Conservation (phyloP, 208 protist genomes). For the Entamoeba invadens region DNA sequence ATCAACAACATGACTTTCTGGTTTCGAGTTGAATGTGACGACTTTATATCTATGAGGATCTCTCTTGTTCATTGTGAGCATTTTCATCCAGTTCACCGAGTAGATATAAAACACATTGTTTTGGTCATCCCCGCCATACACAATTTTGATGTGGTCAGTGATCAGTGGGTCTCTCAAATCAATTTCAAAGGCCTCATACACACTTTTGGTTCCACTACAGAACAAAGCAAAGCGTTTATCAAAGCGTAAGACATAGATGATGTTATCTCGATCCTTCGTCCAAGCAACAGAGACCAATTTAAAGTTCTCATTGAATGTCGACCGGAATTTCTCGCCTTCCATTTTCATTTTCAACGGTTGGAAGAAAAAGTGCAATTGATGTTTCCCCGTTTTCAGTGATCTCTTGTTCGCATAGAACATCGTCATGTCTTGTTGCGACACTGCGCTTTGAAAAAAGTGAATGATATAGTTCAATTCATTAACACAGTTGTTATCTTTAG, state of each 20-base stretch:
- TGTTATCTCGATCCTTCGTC: neutral
- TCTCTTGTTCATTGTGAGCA: neutral
- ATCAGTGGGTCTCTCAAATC: neutral
- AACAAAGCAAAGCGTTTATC: neutral
- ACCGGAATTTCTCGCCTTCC: neutral
- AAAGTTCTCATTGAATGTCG: neutral
- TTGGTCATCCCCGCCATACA: neutral
- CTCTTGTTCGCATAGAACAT: neutral
- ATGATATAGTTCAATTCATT: neutral
- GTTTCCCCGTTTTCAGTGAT: neutral
- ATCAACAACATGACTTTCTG: neutral
- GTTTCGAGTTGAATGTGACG: neutral
- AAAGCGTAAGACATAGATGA: neutral
- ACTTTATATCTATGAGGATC: neutral
- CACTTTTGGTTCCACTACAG: neutral
- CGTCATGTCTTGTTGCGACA: neutral
- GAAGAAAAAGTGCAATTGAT: neutral
- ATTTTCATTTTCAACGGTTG: neutral
- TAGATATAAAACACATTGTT: neutral
- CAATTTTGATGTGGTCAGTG: neutral
- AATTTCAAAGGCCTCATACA: neutral
- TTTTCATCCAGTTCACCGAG: neutral
- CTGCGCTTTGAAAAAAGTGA: neutral
- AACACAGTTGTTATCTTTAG: too few relatives aligned
- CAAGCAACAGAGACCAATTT: neutral